These are phyloP conservation scores for Salix caprea DNA, from an alignment of 345 rosid species.

Conservation along the genomic window DNA sequence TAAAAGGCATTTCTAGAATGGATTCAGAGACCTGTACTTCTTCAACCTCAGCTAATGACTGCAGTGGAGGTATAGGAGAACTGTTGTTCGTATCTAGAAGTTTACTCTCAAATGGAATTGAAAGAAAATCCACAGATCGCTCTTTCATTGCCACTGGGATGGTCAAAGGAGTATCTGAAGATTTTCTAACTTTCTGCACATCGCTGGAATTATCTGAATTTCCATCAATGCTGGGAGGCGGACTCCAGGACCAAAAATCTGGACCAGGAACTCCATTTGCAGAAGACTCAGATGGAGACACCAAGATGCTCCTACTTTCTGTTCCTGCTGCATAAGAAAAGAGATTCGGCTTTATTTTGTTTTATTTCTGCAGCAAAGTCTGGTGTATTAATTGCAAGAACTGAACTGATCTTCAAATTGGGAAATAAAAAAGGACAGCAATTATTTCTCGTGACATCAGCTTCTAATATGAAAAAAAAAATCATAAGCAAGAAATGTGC, in stretches of 20 bases:
- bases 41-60: conserved; percentile 55
- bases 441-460: too few relatives aligned
- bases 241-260: conserved; percentile 94
- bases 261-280: conserved; percentile 70
- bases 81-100: conserved; percentile 27
- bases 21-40: conserved; percentile 30
- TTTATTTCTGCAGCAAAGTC: too few relatives aligned
- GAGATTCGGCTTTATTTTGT: not conserved
- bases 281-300: conserved; percentile 42
- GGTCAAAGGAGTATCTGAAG: conserved; percentile 32
- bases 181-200: conserved; percentile 23
- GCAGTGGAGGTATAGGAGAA: conserved; percentile 61
- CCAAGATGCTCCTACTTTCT: conserved; percentile 31
- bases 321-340: conserved; percentile 26
- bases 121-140: conserved; percentile 43
- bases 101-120: conserved; percentile 75
- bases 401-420: too few relatives aligned
- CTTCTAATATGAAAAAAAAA: too few relatives aligned
- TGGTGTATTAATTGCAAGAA: too few relatives aligned
- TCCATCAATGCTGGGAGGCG: conserved; percentile 40
- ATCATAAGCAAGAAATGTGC: too few relatives aligned
- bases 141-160: conserved; percentile 59
- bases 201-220: conserved; percentile 14
- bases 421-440: too few relatives aligned
- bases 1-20: conserved; percentile 25